Evolutionary conservation across 495 filamentous ascomycete species (phyloP).

Genomic region (Cercophora scortea): DNA sequence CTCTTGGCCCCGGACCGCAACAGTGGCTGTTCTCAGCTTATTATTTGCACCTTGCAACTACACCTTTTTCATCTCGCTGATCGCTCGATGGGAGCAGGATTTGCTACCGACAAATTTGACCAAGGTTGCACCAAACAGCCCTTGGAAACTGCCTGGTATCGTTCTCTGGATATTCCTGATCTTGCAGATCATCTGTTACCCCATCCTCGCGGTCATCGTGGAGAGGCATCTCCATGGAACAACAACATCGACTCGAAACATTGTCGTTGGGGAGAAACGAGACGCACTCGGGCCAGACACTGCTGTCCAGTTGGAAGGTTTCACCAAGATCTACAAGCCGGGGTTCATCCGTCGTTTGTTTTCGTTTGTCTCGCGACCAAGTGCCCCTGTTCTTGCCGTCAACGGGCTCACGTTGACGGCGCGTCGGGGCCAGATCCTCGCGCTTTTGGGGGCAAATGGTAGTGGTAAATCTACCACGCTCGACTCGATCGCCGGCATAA

Average conservation of each 20-base stretch:
- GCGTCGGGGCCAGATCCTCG: constrained; percentile 67
- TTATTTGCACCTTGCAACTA: constrained; percentile 74
- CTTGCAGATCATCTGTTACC: constrained; percentile 66
- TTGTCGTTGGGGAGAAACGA: constrained; percentile 31
- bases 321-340: constrained; percentile 69
- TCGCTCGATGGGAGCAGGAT: constrained; percentile 60
- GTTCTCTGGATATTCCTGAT: constrained; percentile 61
- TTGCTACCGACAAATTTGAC: constrained; percentile 47
- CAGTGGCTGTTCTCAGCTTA: constrained; percentile 55
- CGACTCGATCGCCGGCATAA: constrained; percentile 74
- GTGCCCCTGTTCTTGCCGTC: constrained; percentile 64
- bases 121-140: constrained; percentile 48
- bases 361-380: constrained; percentile 43
- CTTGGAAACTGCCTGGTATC: constrained; percentile 56
- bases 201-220: constrained; percentile 59
- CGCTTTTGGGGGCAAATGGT: constrained; percentile 79
- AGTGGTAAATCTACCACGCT: constrained; percentile 83
- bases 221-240: constrained; percentile 73
- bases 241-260: constrained; percentile 50
- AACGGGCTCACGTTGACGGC: constrained; percentile 57
- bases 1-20: constrained; percentile 44
- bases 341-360: constrained; percentile 52
- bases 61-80: constrained; percentile 58
- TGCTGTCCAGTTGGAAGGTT: constrained; percentile 57
- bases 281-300: constrained; percentile 26